Base-by-base conservation (phyloP, 306 rosid species). In the Corylus heterophylla region DNA sequence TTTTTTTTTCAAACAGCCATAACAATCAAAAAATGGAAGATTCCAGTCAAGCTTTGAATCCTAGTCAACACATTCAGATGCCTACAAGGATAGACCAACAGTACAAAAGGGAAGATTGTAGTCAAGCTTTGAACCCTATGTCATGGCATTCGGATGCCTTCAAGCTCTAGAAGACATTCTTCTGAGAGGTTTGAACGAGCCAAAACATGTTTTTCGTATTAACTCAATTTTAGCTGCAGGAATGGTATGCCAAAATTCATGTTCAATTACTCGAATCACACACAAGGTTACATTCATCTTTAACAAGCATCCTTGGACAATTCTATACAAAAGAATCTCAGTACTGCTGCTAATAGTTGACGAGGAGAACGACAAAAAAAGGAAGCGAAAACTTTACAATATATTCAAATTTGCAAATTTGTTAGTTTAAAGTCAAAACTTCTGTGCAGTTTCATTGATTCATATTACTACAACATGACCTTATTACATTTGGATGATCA, bases 241-340 rank as follows among this genome's bases (percentile, higher is more conserved):
- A 10, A 59, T 8, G 5, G 16, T 1, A 42, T 42, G 8, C 8
- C 66, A 12, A 12, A 66, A 42, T 11, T 61, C 8, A 54, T 37
- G 44, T 70, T 70, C 61, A 51, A 39, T 54, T n/a, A 31, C 73
- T 12, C 48, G 10, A 42, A 27, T 22, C 47, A 20, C 59, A 69
- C 61, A 44, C 48, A 71, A 72, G 31, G 50, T 16, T 17, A 67
- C 1, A 67, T 39, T 67, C 71, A 50, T 69, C 56, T 27, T 5
- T 5, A 10, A 47, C 35, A 62, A 8, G 37, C 74, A 35, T 70
- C 25, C 59, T 58, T 8, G 54, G 25, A 61, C 54, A 49, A 78
- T 47, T 27, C 76, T 77, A 25, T 62, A 81, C 75, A 76, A 45
- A 73, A 56, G 49, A 80, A 7, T 39, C 47, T 13, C 47, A 8